A percentile compares a stretch with the other conserved stretches of the same genome.
Conservation (phyloP, 2,329 filamentous ascomycete species). For the Orbilia ellipsospora region DNA sequence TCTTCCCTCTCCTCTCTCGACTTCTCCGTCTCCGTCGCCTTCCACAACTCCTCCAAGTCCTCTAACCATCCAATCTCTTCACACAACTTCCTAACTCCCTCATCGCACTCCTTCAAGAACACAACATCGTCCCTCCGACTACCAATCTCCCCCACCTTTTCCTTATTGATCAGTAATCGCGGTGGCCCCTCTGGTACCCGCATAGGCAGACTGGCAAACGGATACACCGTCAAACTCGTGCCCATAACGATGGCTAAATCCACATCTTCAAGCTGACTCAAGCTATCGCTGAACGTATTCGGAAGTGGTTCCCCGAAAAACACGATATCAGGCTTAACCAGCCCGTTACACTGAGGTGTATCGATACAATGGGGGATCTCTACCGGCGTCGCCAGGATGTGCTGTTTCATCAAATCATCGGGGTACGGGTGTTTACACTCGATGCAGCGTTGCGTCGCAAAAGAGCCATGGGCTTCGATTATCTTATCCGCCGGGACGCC, state of each 20-base stretch:
- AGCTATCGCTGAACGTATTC: conserved; percentile 71
- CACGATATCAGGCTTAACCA: conserved; percentile 94
- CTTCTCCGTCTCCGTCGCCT: conserved; percentile 61
- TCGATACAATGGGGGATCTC: conserved; percentile 41
- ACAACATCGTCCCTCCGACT: conserved; percentile 84
- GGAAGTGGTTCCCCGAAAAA: conserved; percentile 88
- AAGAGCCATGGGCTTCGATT: conserved; percentile 94
- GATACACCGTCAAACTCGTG: conserved; percentile 86
- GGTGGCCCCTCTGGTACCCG: conserved; percentile 73
- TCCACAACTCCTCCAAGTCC: conserved; percentile 82
- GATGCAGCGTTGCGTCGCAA: conserved; percentile 89
- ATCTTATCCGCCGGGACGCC: conserved; percentile 84
- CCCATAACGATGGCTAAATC: conserved; percentile 88
- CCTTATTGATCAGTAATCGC: conserved; percentile 86
- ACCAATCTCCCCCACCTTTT: conserved; percentile 82
- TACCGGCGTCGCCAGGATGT: conserved; percentile 15
- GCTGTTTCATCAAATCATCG: conserved; percentile 67
- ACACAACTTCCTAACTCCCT: conserved; percentile 80
- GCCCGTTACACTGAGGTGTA: conserved; percentile 71
- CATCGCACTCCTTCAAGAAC: conserved; percentile 83
- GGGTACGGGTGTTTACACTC: conserved; percentile 82
- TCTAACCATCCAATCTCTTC: conserved; percentile 83
- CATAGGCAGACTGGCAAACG: conserved; percentile 83
- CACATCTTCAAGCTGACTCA: conserved; percentile 69
- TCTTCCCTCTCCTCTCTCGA: conserved; percentile 65